phyloP scores from a whole-genome alignment of 1,284 basidiomycete species.

The Tremellales sp. region DNA sequence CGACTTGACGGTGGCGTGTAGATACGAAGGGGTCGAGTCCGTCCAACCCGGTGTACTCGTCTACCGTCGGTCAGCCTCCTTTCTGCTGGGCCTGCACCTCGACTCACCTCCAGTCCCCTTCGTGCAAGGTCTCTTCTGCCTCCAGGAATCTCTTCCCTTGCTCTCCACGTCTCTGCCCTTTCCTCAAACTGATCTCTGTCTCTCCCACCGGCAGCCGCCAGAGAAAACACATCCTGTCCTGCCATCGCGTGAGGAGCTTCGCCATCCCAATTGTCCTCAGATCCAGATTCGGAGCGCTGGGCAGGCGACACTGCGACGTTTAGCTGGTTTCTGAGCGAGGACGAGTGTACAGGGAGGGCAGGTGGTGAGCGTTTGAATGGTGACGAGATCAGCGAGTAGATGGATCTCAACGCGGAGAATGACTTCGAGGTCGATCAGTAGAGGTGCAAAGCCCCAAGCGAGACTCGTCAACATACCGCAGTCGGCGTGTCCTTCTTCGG shows the following conservation, averaged over 20 bases:
- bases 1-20: not conserved
- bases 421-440: conserved; percentile 12
- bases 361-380: conserved; percentile 21
- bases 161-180: conserved; percentile 27
- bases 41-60: not conserved
- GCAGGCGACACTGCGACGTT: conserved; percentile 15
- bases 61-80: conserved; percentile 16
- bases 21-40: not conserved
- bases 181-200: conserved; percentile 26
- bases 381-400: conserved; percentile 27
- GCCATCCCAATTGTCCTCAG: conserved; percentile 43
- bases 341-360: conserved; percentile 15
- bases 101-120: conserved; percentile 18
- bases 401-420: conserved; percentile 17
- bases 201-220: conserved; percentile 32
- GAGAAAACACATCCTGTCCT: conserved; percentile 33
- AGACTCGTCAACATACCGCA: conserved; percentile 2
- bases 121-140: conserved; percentile 24
- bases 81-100: conserved; percentile 6
- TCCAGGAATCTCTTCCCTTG: conserved; percentile 25
- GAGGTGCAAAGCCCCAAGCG: not conserved
- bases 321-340: conserved; percentile 4
- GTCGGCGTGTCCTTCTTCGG: conserved; percentile 10
- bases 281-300: conserved; percentile 35
- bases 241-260: conserved; percentile 23